Conservation (phyloP, 164 flowering plant genomes). For the Aristolochia fimbriata region DNA sequence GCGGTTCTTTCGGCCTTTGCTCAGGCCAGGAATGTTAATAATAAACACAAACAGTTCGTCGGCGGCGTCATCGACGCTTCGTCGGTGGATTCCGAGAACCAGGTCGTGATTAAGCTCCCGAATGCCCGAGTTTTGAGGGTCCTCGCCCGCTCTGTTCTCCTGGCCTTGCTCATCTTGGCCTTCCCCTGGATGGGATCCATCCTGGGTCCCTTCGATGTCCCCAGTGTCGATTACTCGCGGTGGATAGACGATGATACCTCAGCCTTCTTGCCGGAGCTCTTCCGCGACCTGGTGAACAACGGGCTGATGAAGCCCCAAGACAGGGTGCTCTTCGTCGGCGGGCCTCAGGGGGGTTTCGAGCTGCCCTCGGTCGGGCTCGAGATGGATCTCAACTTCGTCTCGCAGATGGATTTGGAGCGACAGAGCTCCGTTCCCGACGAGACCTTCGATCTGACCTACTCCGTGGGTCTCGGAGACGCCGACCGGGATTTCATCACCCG, state of each 20-base stretch:
- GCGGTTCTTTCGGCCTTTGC: neutral
- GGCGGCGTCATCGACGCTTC: neutral
- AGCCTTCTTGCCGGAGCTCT: constrained; percentile 19
- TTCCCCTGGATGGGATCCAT: constrained; percentile 28
- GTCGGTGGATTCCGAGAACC: constrained; percentile 6
- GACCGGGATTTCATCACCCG: constrained; percentile 29
- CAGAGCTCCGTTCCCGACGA: constrained; percentile 23
- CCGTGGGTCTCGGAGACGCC: constrained; percentile 2
- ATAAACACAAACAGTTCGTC: constrained; percentile 10
- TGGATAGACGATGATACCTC: constrained; percentile 5
- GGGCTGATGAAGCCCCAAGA: constrained; percentile 37
- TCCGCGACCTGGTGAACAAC: constrained; percentile 42
- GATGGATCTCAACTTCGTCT: constrained; percentile 15
- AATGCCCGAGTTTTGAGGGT: constrained; percentile 25
- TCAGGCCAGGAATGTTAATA: neutral
- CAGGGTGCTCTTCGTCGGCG: constrained; percentile 27
- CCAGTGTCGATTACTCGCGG: neutral
- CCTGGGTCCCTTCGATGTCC: neutral
- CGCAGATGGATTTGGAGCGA: constrained; percentile 16
- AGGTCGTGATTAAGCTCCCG: constrained; percentile 32
- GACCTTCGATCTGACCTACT: constrained; percentile 33
- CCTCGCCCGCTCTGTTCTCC: constrained; percentile 35
- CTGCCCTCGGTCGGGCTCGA: constrained; percentile 1
- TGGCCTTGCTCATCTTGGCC: constrained; percentile 33
- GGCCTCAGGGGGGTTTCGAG: constrained; percentile 1